A percentile compares a stretch with the other conserved stretches of the same genome.
phyloP scores from a whole-genome alignment of 768 basidiomycete species.

The Tylopilus cervinicoccineus region DNA sequence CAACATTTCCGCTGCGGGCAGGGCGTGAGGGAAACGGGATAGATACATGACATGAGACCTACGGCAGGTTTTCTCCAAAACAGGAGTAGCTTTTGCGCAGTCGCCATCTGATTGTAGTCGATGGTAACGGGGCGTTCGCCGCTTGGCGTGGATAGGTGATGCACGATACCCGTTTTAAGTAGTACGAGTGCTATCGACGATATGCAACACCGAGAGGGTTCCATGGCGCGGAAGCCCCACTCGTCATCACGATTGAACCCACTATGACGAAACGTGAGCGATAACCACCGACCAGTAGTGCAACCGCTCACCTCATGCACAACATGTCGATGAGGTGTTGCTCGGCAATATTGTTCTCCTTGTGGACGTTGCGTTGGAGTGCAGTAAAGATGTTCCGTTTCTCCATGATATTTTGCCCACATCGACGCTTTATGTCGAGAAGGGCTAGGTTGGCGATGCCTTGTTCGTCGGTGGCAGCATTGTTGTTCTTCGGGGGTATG shows the following conservation, averaged over 20 bases:
- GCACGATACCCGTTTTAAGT: constrained; percentile 93
- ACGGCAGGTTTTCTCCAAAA: constrained; percentile 99
- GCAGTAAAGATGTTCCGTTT: constrained; percentile 95
- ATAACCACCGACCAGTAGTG: constrained; percentile 1
- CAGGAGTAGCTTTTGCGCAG: constrained; percentile 91
- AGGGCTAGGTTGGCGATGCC: constrained; percentile 79
- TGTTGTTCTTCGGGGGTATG: constrained; percentile 73
- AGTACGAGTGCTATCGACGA: constrained; percentile 97
- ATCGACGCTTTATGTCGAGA: constrained; percentile 77
- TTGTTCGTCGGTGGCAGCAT: constrained; percentile 64
- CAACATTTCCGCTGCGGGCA: constrained; percentile 91
- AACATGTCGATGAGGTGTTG: constrained; percentile 99
- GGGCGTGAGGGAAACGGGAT: not conserved
- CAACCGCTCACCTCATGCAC: constrained; percentile 82
- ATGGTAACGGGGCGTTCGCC: constrained; percentile 73
- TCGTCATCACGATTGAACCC: constrained; percentile 97
- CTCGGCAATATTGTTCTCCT: constrained; percentile 98
- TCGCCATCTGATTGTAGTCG: constrained; percentile 92
- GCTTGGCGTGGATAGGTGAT: constrained; percentile 49
- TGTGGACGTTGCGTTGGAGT: constrained; percentile 96
- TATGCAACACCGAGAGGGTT: constrained; percentile 95
- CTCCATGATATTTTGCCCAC: constrained; percentile 84
- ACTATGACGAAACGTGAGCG: constrained; percentile 32
- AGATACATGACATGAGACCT: constrained; percentile 32
- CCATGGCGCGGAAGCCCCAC: constrained; percentile 96